phyloP scores from a whole-genome alignment of 768 basidiomycete species.

The Amanita thiersii region DNA sequence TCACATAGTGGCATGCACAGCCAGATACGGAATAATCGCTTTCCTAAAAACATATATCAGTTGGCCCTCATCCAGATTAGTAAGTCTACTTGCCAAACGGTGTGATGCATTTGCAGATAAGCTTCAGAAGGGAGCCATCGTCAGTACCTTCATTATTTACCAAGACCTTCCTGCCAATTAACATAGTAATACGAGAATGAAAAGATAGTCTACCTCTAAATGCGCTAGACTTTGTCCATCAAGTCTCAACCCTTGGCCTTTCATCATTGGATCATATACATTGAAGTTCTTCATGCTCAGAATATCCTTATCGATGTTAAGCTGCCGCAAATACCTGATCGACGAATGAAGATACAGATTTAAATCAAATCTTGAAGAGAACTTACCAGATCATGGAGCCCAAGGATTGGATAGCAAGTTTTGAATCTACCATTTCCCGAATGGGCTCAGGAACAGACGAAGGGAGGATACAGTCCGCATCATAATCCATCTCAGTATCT shows the following conservation, averaged over 20 bases:
- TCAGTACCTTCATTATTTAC: slow-evolving; percentile 91
- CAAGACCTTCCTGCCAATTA: slow-evolving; percentile 44
- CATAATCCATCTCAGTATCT: slow-evolving; percentile 31
- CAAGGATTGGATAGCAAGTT: slow-evolving; percentile 71
- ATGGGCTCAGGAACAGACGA: slow-evolving; percentile 62
- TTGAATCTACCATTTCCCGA: slow-evolving; percentile 57
- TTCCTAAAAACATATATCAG: slow-evolving; percentile 43
- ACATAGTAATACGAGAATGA: background rate
- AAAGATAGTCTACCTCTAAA: slow-evolving; percentile 56
- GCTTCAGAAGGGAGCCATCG: slow-evolving; percentile 80
- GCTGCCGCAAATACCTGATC: slow-evolving; percentile 72
- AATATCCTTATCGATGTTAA: slow-evolving; percentile 95
- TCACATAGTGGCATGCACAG: slow-evolving; percentile 86
- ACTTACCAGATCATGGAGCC: slow-evolving; percentile 87
- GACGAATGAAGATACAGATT: background rate
- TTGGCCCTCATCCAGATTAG: background rate
- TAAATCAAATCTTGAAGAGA: too few species aligned
- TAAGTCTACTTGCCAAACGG: slow-evolving; percentile 64
- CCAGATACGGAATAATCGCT: slow-evolving; percentile 95
- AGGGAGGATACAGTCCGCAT: slow-evolving; percentile 34
- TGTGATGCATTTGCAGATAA: slow-evolving; percentile 79
- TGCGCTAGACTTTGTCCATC: slow-evolving; percentile 96
- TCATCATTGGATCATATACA: slow-evolving; percentile 91
- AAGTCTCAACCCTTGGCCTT: slow-evolving; percentile 75
- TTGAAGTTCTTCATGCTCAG: slow-evolving; percentile 97